These are phyloP conservation scores for Lophiostoma macrostomum DNA, from an alignment of 495 filamentous ascomycete species.

Conservation along the genomic window DNA sequence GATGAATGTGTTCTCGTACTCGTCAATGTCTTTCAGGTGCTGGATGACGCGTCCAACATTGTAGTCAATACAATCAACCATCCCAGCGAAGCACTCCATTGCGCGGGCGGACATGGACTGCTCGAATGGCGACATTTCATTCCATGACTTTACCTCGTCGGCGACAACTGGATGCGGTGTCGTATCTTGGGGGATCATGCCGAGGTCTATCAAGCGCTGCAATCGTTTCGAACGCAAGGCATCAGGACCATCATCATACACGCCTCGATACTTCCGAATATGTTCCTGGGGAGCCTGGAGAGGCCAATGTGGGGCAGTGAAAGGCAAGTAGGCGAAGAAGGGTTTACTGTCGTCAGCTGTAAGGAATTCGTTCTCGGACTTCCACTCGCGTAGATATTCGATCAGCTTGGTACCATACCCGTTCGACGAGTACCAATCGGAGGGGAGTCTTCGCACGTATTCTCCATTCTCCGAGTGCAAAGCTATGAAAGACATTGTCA, in stretches of 20 bases:
- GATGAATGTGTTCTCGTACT: constrained; percentile 63
- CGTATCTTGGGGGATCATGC: constrained; percentile 40
- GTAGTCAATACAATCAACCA: constrained; percentile 61
- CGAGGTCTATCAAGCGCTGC: constrained; percentile 40
- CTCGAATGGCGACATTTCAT: constrained; percentile 49
- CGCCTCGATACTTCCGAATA: constrained; percentile 42
- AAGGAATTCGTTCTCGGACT: constrained; percentile 39
- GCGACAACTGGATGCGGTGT: constrained; percentile 49
- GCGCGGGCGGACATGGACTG: constrained; percentile 51
- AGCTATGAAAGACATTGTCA: constrained; percentile 45
- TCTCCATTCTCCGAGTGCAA: constrained; percentile 60
- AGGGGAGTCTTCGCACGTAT: constrained; percentile 45
- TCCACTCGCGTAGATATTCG: constrained; percentile 48
- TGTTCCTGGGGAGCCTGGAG: constrained; percentile 42
- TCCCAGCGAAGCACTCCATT: constrained; percentile 63
- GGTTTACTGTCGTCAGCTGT: constrained; percentile 32
- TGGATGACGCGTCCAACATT: constrained; percentile 60
- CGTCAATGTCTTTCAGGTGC: constrained; percentile 54
- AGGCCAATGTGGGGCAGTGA: constrained; percentile 49
- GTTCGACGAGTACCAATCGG: constrained; percentile 44
- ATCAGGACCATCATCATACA: constrained; percentile 47
- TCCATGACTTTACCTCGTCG: constrained; percentile 54
- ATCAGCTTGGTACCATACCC: constrained; percentile 44
- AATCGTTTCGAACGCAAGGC: constrained; percentile 40
- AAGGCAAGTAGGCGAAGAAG: constrained; percentile 48